Percentiles rank a stretch among this genome's conserved stretches.
Evolutionary conservation across 1,139 yeast genomes (phyloP).

Genomic region (Lodderomyces oxycetoniae): DNA sequence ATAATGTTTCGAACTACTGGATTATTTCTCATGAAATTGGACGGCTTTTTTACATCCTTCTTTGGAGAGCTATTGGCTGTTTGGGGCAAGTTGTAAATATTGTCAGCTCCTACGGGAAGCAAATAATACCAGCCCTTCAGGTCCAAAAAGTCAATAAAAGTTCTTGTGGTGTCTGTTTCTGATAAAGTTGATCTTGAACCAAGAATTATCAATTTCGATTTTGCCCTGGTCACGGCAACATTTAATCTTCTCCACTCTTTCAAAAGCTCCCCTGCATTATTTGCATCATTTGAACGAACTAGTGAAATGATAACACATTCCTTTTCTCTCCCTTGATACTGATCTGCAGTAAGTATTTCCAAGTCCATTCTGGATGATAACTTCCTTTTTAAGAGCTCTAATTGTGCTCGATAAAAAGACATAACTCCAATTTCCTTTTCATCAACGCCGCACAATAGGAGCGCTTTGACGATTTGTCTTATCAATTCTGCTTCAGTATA

Average conservation of each 20-base stretch:
- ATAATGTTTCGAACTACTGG: constrained; percentile 26
- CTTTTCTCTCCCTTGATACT: constrained; percentile 93
- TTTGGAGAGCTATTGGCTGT: constrained; percentile 7
- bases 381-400: constrained; percentile 48
- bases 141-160: constrained; percentile 59
- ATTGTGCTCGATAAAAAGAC: constrained; percentile 83
- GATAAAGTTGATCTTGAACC: constrained; percentile 71
- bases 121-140: constrained; percentile 61
- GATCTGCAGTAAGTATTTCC: constrained; percentile 90
- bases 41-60: constrained; percentile 7
- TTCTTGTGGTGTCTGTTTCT: constrained; percentile 50
- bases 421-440: constrained; percentile 72
- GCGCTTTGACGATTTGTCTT: constrained; percentile 55
- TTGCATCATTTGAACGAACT: constrained; percentile 73
- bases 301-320: constrained; percentile 83
- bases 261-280: constrained; percentile 69
- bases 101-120: constrained; percentile 44
- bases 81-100: constrained; percentile 25
- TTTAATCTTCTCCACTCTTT: constrained; percentile 90
- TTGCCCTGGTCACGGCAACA: constrained; percentile 92
- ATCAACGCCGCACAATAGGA: constrained; percentile 57
- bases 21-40: constrained; percentile 16
- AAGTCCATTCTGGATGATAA: constrained; percentile 41
- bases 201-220: constrained; percentile 71
- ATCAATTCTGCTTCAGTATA: constrained; percentile 65